Evolutionary conservation across 148 eudicot species (phyloP).

Genomic region (Amaranthus cruentus): DNA sequence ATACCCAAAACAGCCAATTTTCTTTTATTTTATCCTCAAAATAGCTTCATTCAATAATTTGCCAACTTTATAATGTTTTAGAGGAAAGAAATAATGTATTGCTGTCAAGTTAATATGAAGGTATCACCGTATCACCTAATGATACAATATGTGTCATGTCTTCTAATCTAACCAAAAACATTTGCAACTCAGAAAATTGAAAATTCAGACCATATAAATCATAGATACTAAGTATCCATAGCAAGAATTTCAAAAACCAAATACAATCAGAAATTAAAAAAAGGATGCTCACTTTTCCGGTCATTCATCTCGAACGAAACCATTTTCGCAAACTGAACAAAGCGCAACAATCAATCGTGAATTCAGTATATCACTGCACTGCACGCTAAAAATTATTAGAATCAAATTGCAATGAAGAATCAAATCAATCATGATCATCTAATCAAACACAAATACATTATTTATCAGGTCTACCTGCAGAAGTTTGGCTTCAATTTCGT

Average conservation of each 20-base stretch:
- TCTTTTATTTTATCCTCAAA: too few species aligned
- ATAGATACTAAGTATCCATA: background rate
- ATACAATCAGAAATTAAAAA: conserved; percentile 4
- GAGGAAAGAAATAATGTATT: too few species aligned
- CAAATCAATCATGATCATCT: background rate
- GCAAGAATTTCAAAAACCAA: background rate
- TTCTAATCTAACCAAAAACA: background rate
- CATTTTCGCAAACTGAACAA: conserved; percentile 30
- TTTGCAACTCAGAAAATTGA: background rate
- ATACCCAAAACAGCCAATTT: too few species aligned
- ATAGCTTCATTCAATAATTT: too few species aligned
- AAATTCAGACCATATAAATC: conserved; percentile 4
- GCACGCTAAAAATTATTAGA: conserved; percentile 15
- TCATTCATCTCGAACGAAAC: conserved; percentile 67
- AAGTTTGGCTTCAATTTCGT: background rate
- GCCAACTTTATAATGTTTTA: too few species aligned
- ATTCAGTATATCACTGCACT: conserved; percentile 3
- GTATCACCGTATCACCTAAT: too few species aligned
- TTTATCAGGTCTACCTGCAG: background rate
- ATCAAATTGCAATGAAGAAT: background rate
- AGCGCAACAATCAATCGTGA: conserved; percentile 12
- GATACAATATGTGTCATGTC: too few species aligned
- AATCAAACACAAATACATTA: background rate
- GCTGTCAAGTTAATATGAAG: too few species aligned
- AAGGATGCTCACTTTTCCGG: conserved; percentile 47